phyloP scores from a whole-genome alignment of 306 rosid species.

The Quercus glauca region DNA sequence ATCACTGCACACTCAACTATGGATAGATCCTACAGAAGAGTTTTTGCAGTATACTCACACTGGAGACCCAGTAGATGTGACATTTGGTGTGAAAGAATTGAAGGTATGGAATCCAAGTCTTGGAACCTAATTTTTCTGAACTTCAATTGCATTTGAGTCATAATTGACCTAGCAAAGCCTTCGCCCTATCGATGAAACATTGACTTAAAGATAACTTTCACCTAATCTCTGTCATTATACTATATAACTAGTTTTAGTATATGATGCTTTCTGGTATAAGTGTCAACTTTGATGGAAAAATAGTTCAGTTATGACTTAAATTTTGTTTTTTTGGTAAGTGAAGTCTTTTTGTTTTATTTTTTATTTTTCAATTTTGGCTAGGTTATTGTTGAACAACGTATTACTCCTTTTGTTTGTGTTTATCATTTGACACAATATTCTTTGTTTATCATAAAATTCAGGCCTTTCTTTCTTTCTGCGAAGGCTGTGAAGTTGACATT shows the following conservation, averaged over 20 bases:
- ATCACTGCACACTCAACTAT: constrained; percentile 77
- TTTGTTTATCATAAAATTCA: constrained; percentile 33
- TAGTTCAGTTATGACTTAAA: background rate
- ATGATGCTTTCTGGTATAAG: background rate
- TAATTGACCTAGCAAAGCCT: background rate
- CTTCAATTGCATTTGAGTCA: background rate
- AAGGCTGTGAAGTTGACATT: constrained; percentile 90
- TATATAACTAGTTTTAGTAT: background rate
- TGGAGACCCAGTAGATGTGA: constrained; percentile 88
- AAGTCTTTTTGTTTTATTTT: too few species aligned
- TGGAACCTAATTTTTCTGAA: background rate
- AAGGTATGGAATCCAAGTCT: constrained; percentile 54
- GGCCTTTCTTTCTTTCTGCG: constrained; percentile 96
- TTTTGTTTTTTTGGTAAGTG: too few species aligned
- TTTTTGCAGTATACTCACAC: constrained; percentile 76
- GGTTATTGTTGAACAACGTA: background rate
- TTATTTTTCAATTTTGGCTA: too few species aligned
- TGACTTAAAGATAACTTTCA: constrained; percentile 9
- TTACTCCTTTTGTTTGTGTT: background rate
- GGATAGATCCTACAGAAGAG: constrained; percentile 97
- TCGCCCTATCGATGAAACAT: background rate
- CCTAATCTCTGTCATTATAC: constrained; percentile 11
- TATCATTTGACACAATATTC: background rate
- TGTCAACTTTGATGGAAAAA: background rate
- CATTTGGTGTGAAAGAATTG: constrained; percentile 88